Evolutionary conservation across 176 grass and related monocot species (phyloP).

Genomic region (Oryza longistaminata): DNA sequence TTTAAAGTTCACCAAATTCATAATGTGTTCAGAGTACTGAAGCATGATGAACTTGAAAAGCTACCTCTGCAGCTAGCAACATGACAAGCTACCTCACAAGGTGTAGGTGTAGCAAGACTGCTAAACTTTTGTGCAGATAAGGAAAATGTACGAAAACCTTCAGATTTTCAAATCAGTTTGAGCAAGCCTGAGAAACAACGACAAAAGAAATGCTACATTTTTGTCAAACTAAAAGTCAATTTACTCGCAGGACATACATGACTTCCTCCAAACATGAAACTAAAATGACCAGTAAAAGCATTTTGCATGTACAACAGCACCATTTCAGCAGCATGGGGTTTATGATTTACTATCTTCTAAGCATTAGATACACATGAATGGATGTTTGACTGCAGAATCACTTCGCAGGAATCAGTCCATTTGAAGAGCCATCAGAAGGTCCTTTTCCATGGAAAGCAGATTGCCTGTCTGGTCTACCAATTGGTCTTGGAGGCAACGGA

Average conservation of each 20-base stretch:
- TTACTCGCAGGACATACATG: conserved; percentile 10
- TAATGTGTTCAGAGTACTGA: too few relatives aligned
- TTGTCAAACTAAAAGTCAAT: conserved; percentile 27
- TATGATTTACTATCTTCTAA: conserved; percentile 43
- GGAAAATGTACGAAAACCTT: too few relatives aligned
- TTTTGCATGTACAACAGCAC: conserved; percentile 19
- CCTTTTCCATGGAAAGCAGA: conserved; percentile 67
- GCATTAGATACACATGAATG: conserved; percentile 40
- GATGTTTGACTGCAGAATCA: conserved; percentile 4
- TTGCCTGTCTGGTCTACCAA: conserved; percentile 47
- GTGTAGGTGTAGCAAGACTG: too few relatives aligned
- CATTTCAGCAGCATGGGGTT: conserved; percentile 30
- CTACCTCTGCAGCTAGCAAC: too few relatives aligned
- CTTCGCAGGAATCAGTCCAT: conserved; percentile 41
- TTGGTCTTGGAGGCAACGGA: conserved; percentile 27
- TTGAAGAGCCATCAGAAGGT: conserved; percentile 23
- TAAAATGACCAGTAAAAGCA: conserved; percentile 29
- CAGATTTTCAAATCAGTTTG: not conserved
- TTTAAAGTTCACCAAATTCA: too few relatives aligned
- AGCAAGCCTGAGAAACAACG: not conserved
- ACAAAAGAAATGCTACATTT: not conserved
- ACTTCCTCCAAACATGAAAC: conserved; percentile 24
- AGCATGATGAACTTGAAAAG: too few relatives aligned
- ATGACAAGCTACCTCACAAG: too few relatives aligned
- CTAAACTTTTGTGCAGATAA: too few relatives aligned